Evolutionary conservation across 1,139 yeast genomes (phyloP).

Genomic region (Yamadazyma dushanensis): DNA sequence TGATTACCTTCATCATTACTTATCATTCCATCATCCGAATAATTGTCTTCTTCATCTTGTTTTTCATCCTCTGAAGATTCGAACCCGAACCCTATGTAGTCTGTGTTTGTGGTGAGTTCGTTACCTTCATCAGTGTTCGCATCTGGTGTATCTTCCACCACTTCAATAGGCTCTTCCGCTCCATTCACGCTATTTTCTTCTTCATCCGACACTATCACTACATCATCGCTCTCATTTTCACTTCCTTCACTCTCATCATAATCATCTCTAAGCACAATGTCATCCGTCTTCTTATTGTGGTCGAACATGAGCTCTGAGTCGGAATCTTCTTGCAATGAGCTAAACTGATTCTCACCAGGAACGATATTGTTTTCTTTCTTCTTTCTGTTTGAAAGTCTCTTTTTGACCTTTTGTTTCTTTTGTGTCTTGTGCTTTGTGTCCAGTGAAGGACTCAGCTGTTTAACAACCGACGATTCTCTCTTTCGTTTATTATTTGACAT

Average conservation of each 20-base stretch:
- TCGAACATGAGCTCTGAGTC: conserved; percentile 23
- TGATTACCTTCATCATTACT: conserved; percentile 37
- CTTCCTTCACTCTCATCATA: conserved; percentile 4
- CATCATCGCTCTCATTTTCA: conserved; percentile 22
- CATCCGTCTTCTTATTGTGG: conserved; percentile 10
- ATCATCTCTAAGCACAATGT: conserved; percentile 9
- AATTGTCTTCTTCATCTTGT: conserved; percentile 22
- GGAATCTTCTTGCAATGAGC: conserved; percentile 18
- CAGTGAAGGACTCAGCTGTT: conserved; percentile 5
- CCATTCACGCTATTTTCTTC: background rate
- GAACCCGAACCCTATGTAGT: conserved; percentile 63
- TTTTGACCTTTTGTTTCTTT: conserved; percentile 21
- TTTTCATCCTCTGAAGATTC: conserved; percentile 45
- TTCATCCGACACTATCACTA: conserved; percentile 37
- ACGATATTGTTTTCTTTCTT: conserved; percentile 8
- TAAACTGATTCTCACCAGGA: conserved; percentile 21
- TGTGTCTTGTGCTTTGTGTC: conserved; percentile 12
- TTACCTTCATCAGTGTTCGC: conserved; percentile 13
- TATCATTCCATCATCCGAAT: conserved; percentile 37
- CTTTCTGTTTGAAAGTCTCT: conserved; percentile 8
- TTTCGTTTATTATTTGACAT: conserved; percentile 15
- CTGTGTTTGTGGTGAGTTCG: conserved; percentile 47
- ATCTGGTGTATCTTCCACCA: conserved; percentile 8
- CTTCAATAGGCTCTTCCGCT: conserved; percentile 9
- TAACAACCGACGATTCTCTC: conserved; percentile 13